phyloP scores from a whole-genome alignment of 768 basidiomycete genomes.

The Suillus placidus region DNA sequence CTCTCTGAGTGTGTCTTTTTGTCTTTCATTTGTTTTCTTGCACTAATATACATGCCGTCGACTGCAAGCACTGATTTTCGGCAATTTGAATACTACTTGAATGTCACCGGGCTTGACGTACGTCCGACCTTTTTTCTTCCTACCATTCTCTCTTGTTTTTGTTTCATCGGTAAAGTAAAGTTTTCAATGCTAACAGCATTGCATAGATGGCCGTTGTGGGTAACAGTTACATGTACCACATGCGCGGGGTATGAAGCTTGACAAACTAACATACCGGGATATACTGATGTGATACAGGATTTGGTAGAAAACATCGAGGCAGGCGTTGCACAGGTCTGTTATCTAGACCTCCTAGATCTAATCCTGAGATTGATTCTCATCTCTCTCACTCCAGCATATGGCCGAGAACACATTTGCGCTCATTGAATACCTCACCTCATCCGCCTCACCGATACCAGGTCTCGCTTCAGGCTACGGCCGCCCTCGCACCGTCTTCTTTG shows the following conservation, averaged over 20 bases:
- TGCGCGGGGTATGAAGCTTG: slow-evolving; percentile 62
- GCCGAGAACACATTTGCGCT: slow-evolving; percentile 85
- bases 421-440: slow-evolving; percentile 70
- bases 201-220: slow-evolving; percentile 87
- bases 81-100: slow-evolving; percentile 88
- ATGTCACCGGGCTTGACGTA: slow-evolving; percentile 90
- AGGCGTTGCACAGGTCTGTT: slow-evolving; percentile 65
- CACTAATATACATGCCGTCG: neutral
- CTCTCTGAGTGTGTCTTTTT: slow-evolving; percentile 73
- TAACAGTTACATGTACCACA: slow-evolving; percentile 94
- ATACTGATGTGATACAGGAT: slow-evolving; percentile 45
- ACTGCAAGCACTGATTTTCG: slow-evolving; percentile 84
- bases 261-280: neutral
- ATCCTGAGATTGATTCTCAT: neutral
- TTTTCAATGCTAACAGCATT: slow-evolving; percentile 8
- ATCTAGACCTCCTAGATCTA: neutral
- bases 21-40: neutral
- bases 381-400: slow-evolving; percentile 65
- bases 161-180: neutral
- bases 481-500: slow-evolving; percentile 78
- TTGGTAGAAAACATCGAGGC: slow-evolving; percentile 80
- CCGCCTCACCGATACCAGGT: slow-evolving; percentile 67
- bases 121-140: slow-evolving; percentile 25
- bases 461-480: slow-evolving; percentile 52
- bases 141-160: neutral